These are phyloP conservation scores for Amorphotheca resinae DNA, from an alignment of 495 filamentous ascomycete species.

Conservation along the genomic window DNA sequence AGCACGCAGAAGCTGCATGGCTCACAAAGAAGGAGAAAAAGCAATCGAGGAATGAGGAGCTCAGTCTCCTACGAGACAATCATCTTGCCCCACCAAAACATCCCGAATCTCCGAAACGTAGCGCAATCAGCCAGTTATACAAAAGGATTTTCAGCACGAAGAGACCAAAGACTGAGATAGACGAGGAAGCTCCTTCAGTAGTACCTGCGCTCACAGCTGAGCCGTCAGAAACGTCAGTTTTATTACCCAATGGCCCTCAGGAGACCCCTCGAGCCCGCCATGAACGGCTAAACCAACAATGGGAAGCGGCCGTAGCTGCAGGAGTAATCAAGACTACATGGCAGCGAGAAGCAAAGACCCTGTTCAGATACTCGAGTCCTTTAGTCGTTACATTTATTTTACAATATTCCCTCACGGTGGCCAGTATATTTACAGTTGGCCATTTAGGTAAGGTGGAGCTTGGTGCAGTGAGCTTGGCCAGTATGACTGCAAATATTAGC, in stretches of 20 bases:
- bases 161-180: conserved; percentile 26
- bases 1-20: conserved; percentile 33
- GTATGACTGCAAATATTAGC: conserved; percentile 63
- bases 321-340: conserved; percentile 73
- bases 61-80: conserved; percentile 66
- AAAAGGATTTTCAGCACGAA: conserved; percentile 33
- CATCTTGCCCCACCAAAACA: conserved; percentile 56
- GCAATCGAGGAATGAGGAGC: conserved; percentile 45
- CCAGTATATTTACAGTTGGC: conserved; percentile 56
- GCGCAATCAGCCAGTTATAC: conserved; percentile 23
- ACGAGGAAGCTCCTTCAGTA: conserved; percentile 9
- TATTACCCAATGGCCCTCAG: conserved; percentile 5
- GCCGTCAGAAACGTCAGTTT: conserved; percentile 30
- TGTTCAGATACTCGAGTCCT: conserved; percentile 43
- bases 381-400: conserved; percentile 59
- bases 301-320: conserved; percentile 64
- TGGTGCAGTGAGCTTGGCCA: conserved; percentile 53
- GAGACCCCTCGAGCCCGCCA: conserved; percentile 17
- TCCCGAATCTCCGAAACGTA: conserved; percentile 15
- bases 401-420: conserved; percentile 59
- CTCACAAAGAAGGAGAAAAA: conserved; percentile 45
- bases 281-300: conserved; percentile 43
- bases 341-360: conserved; percentile 64
- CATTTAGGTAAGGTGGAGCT: conserved; percentile 49
- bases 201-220: conserved; percentile 8